These are phyloP conservation scores for Plenodomus tracheiphilus DNA, from an alignment of 2,329 filamentous ascomycete genomes.

Conservation along the genomic window DNA sequence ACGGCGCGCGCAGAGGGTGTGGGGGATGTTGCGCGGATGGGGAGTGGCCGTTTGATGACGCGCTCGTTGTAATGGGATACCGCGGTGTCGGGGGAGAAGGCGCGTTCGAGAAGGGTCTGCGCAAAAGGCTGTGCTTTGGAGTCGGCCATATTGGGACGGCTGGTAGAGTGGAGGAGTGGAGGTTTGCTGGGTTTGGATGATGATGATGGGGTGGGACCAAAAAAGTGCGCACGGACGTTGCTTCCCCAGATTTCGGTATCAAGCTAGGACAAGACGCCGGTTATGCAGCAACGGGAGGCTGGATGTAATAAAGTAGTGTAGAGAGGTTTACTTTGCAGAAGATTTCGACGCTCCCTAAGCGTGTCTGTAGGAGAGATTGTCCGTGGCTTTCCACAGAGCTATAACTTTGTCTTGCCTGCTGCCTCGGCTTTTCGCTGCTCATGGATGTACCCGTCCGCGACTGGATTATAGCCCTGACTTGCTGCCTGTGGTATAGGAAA, in stretches of 20 bases:
- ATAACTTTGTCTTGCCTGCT: constrained; percentile 33
- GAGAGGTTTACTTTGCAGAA: not conserved
- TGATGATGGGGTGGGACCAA: not conserved
- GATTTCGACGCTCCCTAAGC: not conserved
- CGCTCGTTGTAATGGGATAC: constrained; percentile 77
- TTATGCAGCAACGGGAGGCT: not conserved
- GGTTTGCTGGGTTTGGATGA: not conserved
- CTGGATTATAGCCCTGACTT: constrained; percentile 46
- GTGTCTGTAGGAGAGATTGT: not conserved
- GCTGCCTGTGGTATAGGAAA: constrained; percentile 45
- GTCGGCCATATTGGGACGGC: constrained; percentile 19
- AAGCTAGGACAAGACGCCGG: not conserved
- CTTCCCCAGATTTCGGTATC: not conserved
- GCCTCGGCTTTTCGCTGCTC: constrained; percentile 27
- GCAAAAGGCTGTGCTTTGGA: constrained; percentile 21
- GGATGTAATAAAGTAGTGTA: not conserved
- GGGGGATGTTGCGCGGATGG: constrained; percentile 76
- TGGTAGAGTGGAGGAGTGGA: not conserved
- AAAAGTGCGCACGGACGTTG: not conserved
- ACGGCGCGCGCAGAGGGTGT: constrained; percentile 49
- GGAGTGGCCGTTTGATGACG: constrained; percentile 78
- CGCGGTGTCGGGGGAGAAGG: constrained; percentile 74
- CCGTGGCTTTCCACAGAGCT: not conserved
- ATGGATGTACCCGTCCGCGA: constrained; percentile 49
- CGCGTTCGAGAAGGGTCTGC: constrained; percentile 70